Base-by-base conservation (phyloP, 768 basidiomycete species). In the Leccinum rimulosum region DNA sequence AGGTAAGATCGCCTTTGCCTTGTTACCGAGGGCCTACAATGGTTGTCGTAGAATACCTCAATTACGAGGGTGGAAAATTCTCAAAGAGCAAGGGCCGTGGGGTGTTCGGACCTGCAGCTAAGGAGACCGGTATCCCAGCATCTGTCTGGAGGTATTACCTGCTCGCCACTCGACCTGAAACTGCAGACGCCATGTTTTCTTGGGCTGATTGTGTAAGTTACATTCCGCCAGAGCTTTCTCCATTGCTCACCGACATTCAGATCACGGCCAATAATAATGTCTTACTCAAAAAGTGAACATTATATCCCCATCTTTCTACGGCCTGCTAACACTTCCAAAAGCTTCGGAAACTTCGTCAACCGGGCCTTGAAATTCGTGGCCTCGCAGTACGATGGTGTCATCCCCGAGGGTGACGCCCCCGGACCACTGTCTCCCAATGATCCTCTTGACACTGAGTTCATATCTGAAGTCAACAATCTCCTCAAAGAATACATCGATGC, bases 51-150 rank as follows among this genome's bases (percentile, higher is more conserved):
- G 96, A 99, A 73, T 98, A 95, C 72, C 79, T 98, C 65, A 98
- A 98, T 69, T 98, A 98, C 73, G 97, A 99, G 72, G 93, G 94
- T 28, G 95, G 95, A 40, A 99, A 99, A 72, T 99, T 99, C 81
- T 97, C 95, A 45, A 99, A 99, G 77, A 95, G 93, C 68, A 86
- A 91, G 64, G 94, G 95, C 64, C 89, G 96, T 56, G 97, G 96
- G 47, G 96, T 99, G 2, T 99, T 99, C 63, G 97, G 97, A 28
- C 93, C 94, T 56, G 88, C 88, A 15, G 97, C 96, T 0, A 91
- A 84, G 68, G 93, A 97, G 60, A 96, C 97, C 3, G 94, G 94
- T 3, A 89, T 97, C 48, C 91, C 96, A 25, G 75, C 94, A 0
- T 94, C 93, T 0, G 96, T 98, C 8, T 99, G 96, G 97, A 81